Percentiles rank a stretch among this genome's conserved stretches.
phyloP scores from a whole-genome alignment of 345 rosid genomes.

The Gossypium thurberi region DNA sequence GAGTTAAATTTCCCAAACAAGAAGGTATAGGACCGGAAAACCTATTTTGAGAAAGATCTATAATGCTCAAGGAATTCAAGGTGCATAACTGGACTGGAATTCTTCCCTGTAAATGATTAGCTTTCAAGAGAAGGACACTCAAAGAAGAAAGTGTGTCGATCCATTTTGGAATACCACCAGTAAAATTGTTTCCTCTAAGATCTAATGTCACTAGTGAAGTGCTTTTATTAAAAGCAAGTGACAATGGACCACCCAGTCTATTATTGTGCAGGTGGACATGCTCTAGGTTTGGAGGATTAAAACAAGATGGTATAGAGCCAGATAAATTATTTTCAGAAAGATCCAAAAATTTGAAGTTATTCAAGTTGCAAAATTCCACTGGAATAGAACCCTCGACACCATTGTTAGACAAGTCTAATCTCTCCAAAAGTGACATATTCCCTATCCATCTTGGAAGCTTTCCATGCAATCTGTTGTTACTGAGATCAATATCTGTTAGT shows the following conservation, averaged over 20 bases:
- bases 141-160: background rate
- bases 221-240: background rate
- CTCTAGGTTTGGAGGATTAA: background rate
- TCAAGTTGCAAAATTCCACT: background rate
- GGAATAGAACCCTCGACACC: conserved; percentile 13
- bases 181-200: conserved; percentile 8
- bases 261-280: background rate
- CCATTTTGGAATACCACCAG: conserved; percentile 1
- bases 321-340: conserved; percentile 14
- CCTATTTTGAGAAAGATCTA: conserved; percentile 10
- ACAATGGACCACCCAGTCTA: background rate
- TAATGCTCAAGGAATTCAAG: background rate
- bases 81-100: conserved; percentile 16
- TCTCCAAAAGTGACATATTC: background rate
- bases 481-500: background rate
- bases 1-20: conserved; percentile 6
- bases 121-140: conserved; percentile 19
- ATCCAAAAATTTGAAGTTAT: background rate
- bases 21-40: conserved; percentile 7
- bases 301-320: background rate
- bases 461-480: conserved; percentile 13
- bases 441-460: conserved; percentile 18
- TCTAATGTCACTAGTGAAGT: conserved; percentile 13
- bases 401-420: background rate
- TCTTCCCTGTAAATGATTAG: conserved; percentile 15